phyloP scores from a whole-genome alignment of 768 basidiomycete genomes.

The Strobilomyces dryophilus region DNA sequence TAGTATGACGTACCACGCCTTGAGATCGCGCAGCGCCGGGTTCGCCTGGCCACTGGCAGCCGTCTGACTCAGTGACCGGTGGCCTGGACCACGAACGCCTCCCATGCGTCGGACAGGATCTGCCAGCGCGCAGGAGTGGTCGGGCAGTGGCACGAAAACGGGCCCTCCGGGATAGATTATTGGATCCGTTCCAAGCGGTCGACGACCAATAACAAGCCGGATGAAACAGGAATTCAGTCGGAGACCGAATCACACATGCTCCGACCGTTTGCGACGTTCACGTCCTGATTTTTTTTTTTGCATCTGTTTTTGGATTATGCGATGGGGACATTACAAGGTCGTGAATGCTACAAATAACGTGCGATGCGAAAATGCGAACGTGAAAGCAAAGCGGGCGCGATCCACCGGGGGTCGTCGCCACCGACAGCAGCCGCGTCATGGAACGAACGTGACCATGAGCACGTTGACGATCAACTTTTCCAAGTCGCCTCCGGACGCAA shows the following conservation, averaged over 20 bases:
- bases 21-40: too few relatives aligned
- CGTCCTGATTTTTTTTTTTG: background rate
- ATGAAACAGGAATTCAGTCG: background rate
- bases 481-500: constrained; percentile 60
- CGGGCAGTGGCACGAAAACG: too few relatives aligned
- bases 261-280: background rate
- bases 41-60: too few relatives aligned
- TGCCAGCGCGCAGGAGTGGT: too few relatives aligned
- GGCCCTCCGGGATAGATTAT: too few relatives aligned
- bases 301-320: constrained; percentile 9
- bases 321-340: constrained; percentile 8
- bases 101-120: too few relatives aligned
- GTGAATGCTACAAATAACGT: constrained; percentile 3
- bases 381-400: background rate
- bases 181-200: too few relatives aligned
- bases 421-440: constrained; percentile 31
- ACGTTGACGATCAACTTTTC: constrained; percentile 75
- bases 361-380: background rate
- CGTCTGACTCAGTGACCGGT: too few relatives aligned
- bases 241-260: background rate
- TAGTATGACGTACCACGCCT: too few relatives aligned
- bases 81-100: too few relatives aligned
- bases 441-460: constrained; percentile 67
- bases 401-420: constrained; percentile 5
- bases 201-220: background rate